Evolutionary conservation across 495 filamentous ascomycete species (phyloP).

Genomic region (Penicillium verhagenii): DNA sequence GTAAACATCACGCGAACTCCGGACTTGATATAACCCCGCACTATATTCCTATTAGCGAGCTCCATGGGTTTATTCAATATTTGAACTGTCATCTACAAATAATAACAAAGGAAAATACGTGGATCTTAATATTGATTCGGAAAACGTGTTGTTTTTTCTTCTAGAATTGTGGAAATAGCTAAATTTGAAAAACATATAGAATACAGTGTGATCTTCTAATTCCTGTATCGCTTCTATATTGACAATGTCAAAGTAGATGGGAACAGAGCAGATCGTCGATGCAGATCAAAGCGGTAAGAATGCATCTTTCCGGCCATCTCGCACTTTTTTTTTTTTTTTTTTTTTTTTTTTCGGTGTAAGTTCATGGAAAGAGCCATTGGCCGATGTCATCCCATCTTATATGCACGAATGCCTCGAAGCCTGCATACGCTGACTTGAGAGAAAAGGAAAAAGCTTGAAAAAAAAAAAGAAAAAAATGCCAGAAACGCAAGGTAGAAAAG

Average conservation of each 20-base stretch:
- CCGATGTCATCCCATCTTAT: background rate
- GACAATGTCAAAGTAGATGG: background rate
- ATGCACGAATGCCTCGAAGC: background rate
- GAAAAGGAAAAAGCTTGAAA: background rate
- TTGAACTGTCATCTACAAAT: no score
- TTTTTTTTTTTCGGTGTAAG: background rate
- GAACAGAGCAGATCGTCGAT: background rate
- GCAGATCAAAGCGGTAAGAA: background rate
- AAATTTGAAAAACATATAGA: background rate
- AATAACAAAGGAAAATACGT: no score
- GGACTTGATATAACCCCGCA: background rate
- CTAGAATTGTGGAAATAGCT: background rate
- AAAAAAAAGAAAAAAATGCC: background rate
- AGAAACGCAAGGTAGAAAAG: background rate
- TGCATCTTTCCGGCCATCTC: background rate
- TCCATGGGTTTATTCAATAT: no score
- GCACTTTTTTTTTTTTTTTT: background rate
- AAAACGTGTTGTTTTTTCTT: background rate
- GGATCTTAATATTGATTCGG: no score
- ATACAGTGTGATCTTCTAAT: background rate
- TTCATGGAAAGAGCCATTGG: background rate
- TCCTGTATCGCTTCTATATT: background rate
- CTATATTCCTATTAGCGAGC: no score
- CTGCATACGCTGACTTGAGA: background rate
- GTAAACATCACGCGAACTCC: background rate